Conservation (phyloP, 176 grass and related monocot genomes). For the Cenchrus fungigraminus region DNA sequence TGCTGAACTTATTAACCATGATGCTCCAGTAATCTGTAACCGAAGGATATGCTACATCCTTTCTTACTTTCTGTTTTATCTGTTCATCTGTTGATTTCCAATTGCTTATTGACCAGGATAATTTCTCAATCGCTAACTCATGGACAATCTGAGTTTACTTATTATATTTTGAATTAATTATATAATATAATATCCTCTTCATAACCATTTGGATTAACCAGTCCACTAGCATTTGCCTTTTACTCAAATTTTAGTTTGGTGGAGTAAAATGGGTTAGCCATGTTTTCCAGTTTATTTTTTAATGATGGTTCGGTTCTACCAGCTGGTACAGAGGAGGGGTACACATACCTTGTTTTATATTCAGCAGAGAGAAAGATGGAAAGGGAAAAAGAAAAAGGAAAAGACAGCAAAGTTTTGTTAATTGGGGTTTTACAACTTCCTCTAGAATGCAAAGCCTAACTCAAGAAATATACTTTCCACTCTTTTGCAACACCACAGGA, state of each 20-base stretch:
- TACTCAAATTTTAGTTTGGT: neutral
- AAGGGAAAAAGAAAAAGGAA: neutral
- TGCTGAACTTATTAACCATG: neutral
- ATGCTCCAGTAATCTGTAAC: neutral
- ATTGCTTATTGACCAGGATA: neutral
- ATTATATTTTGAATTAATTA: neutral
- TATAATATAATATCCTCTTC: neutral
- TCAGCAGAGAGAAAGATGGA: neutral
- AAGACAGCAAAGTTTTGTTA: neutral
- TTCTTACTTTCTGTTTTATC: neutral
- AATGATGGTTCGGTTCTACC: neutral
- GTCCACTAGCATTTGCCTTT: neutral
- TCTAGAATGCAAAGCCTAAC: constrained; percentile 12
- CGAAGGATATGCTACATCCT: constrained; percentile 17
- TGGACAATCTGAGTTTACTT: neutral
- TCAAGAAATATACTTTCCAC: neutral
- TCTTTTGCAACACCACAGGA: constrained; percentile 57
- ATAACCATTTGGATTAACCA: neutral
- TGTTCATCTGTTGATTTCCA: constrained; percentile 12
- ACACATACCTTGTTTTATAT: neutral
- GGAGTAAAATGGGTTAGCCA: constrained; percentile 16
- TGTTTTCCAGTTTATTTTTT: constrained; percentile 6
- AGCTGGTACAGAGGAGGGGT: neutral
- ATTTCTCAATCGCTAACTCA: constrained; percentile 2
- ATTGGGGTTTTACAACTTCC: neutral